Percentiles rank a stretch among this genome's conserved stretches.
phyloP scores from a whole-genome alignment of 148 eudicot genomes.

The Rhododendron molle region DNA sequence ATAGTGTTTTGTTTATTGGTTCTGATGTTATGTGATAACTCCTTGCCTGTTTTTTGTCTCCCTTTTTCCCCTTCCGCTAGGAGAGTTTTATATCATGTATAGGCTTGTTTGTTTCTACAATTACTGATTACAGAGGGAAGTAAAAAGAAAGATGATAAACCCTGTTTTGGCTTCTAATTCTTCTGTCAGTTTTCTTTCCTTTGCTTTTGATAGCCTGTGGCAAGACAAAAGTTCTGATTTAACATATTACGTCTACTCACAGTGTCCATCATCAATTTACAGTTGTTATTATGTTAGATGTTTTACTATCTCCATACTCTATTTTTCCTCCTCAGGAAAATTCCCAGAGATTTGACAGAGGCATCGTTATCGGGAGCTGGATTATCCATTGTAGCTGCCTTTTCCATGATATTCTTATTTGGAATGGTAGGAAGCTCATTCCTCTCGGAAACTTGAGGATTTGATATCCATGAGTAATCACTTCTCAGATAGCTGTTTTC shows the following conservation, averaged over 20 bases:
- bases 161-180: neutral
- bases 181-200: neutral
- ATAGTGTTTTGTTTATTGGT: neutral
- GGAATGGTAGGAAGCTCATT: constrained; percentile 71
- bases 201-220: neutral
- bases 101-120: neutral
- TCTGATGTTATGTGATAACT: neutral
- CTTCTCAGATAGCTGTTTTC: neutral
- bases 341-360: constrained; percentile 97
- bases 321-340: constrained; percentile 53
- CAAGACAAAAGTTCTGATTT: neutral
- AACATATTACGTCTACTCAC: neutral
- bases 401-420: constrained; percentile 81
- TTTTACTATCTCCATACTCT: neutral
- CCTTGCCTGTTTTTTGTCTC: neutral
- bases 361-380: constrained; percentile 98
- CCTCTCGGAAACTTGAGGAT: constrained; percentile 4
- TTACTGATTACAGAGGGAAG: neutral
- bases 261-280: neutral
- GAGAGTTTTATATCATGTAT: neutral
- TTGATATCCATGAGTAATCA: neutral
- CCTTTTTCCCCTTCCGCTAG: neutral
- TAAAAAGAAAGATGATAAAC: neutral
- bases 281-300: neutral
- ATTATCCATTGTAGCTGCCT: constrained; percentile 79